phyloP scores from a whole-genome alignment of 2,329 filamentous ascomycete species.

The Macrophomina tecta region DNA sequence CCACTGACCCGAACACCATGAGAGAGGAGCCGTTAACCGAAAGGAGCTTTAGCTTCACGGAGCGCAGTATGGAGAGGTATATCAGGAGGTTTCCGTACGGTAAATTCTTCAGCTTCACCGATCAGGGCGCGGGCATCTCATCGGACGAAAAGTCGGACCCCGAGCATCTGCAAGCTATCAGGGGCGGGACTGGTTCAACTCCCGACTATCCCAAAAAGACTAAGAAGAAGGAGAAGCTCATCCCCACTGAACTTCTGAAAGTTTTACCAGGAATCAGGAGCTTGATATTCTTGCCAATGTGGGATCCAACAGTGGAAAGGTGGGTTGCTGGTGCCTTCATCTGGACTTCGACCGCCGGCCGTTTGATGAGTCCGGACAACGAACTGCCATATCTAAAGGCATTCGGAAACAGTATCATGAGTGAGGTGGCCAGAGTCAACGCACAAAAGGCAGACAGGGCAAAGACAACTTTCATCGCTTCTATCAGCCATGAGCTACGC shows the following conservation, averaged over 20 bases:
- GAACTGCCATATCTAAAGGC: conserved; percentile 25
- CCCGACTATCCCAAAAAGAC: conserved; percentile 30
- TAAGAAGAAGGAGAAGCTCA: conserved; percentile 37
- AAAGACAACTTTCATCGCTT: conserved; percentile 50
- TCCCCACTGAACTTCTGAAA: conserved; percentile 41
- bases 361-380: conserved; percentile 28
- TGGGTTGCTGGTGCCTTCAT: conserved; percentile 25
- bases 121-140: conserved; percentile 38
- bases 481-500: conserved; percentile 46
- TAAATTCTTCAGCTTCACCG: conserved; percentile 45
- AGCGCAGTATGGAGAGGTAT: conserved; percentile 42
- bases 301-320: conserved; percentile 27
- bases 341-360: conserved; percentile 25
- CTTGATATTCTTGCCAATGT: conserved; percentile 25
- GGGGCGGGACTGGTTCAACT: conserved; percentile 1
- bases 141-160: conserved; percentile 35
- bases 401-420: conserved; percentile 59
- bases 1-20: conserved; percentile 24
- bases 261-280: conserved; percentile 32
- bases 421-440: conserved; percentile 61
- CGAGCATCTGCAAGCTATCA: conserved; percentile 2
- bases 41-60: conserved; percentile 40
- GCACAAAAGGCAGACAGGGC: conserved; percentile 50
- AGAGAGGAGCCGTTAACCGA: conserved; percentile 33
- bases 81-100: conserved; percentile 42